phyloP scores from a whole-genome alignment of 1,139 yeast species.

The Yamadazyma trypodendri region DNA sequence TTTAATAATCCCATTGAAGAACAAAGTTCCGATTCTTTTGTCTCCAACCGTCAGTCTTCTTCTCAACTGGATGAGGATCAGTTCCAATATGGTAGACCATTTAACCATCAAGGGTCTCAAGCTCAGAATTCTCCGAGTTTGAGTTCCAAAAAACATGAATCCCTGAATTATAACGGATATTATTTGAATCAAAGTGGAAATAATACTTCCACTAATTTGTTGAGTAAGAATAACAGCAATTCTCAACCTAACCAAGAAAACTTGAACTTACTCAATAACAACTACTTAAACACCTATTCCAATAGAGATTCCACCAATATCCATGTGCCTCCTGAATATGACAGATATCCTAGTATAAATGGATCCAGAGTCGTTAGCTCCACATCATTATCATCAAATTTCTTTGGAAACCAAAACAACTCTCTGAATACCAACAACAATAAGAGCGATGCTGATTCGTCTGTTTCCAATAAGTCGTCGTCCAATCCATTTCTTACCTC shows the following conservation, averaged over 20 bases:
- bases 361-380: conserved; percentile 50
- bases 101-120: conserved; percentile 13
- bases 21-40: conserved; percentile 24
- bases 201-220: conserved; percentile 43
- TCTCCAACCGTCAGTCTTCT: conserved; percentile 24
- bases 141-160: conserved; percentile 7
- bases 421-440: conserved; percentile 6
- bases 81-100: conserved; percentile 37
- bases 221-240: conserved; percentile 22
- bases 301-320: conserved; percentile 18
- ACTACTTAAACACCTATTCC: conserved; percentile 10
- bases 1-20: conserved; percentile 27
- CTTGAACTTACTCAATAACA: conserved; percentile 15
- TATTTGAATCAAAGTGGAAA: conserved; percentile 30
- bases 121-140: conserved; percentile 1
- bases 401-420: conserved; percentile 10
- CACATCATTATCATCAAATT: conserved; percentile 37
- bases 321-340: conserved; percentile 53
- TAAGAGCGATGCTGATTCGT: conserved; percentile 16
- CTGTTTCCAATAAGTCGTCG: conserved; percentile 17
- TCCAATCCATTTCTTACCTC: conserved; percentile 20
- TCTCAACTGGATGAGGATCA: conserved; percentile 25
- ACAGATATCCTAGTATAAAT: conserved; percentile 55
- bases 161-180: conserved; percentile 43
- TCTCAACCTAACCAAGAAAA: conserved; percentile 12